Percentiles rank a stretch among this genome's conserved stretches.
Conservation (phyloP, 2,329 filamentous ascomycete genomes). For the Aulographum hederae region DNA sequence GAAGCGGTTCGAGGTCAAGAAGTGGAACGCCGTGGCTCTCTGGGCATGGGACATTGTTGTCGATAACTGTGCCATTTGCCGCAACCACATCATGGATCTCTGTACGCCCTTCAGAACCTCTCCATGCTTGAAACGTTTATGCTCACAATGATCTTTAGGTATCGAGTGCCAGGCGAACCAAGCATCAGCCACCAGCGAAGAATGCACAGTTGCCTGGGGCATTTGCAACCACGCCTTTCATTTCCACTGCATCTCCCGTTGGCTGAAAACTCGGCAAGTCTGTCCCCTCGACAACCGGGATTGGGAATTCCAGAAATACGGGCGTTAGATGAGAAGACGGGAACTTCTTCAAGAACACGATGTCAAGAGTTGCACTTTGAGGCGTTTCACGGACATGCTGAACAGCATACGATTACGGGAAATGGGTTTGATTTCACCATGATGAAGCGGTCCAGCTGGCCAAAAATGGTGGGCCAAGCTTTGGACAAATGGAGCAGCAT, state of each 20-base stretch:
- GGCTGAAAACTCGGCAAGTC: constrained; percentile 97
- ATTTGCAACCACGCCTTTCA: constrained; percentile 99
- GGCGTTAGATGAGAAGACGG: constrained; percentile 31
- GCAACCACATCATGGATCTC: constrained; percentile 99
- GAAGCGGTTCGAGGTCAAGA: constrained; percentile 98
- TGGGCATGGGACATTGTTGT: constrained; percentile 99
- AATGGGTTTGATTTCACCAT: too few species aligned
- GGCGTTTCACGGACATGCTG: too few species aligned
- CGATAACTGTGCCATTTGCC: constrained; percentile 97
- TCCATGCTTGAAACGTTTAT: constrained; percentile 5
- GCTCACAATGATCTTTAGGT: constrained; percentile 29
- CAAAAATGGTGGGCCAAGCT: too few species aligned
- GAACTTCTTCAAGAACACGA: too few species aligned
- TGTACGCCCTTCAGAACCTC: constrained; percentile 37
- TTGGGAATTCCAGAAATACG: constrained; percentile 99
- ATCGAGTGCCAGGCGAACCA: constrained; percentile 99
- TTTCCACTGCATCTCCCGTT: constrained; percentile 98
- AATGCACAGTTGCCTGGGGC: constrained; percentile 97
- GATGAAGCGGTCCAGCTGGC: too few species aligned
- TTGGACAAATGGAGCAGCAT: too few species aligned
- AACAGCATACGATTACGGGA: too few species aligned
- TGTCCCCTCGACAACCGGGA: constrained; percentile 95
- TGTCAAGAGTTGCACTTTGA: too few species aligned
- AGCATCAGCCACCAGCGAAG: constrained; percentile 88
- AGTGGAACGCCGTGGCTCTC: constrained; percentile 97